Evolutionary conservation across 257 asterid species (phyloP).

Genomic region (Henckelia pumila): DNA sequence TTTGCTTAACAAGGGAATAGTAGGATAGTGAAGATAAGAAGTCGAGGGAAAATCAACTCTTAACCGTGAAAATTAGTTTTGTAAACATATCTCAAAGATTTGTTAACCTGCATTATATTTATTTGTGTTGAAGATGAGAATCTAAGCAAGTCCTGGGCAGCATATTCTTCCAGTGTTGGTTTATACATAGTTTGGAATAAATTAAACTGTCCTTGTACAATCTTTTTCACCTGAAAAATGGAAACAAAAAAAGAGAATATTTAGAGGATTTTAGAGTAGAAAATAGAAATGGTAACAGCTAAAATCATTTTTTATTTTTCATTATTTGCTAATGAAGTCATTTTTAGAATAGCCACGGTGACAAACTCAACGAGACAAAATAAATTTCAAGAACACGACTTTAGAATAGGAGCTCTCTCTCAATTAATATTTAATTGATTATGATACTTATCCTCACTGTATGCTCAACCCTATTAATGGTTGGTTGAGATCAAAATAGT

Average conservation of each 20-base stretch:
- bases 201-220: slow-evolving; percentile 72
- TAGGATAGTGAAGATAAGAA: background rate
- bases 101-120: slow-evolving; percentile 57
- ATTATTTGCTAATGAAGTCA: background rate
- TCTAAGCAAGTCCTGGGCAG: slow-evolving; percentile 53
- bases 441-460: background rate
- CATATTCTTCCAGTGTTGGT: slow-evolving; percentile 66
- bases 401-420: background rate
- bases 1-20: background rate
- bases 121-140: slow-evolving; percentile 43
- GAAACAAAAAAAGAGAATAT: slow-evolving; percentile 2
- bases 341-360: background rate
- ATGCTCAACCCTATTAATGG: background rate
- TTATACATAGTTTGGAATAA: slow-evolving; percentile 60
- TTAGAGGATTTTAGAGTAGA: background rate
- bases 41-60: background rate
- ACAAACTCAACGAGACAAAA: background rate
- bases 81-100: slow-evolving; percentile 15
- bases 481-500: background rate
- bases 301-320: background rate
- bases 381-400: background rate
- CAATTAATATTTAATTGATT: background rate
- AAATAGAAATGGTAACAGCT: slow-evolving; percentile 10
- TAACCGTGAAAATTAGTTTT: background rate
- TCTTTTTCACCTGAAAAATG: slow-evolving; percentile 59